Conservation (phyloP, 495 filamentous ascomycete genomes). For the Neurospora sp. region DNA sequence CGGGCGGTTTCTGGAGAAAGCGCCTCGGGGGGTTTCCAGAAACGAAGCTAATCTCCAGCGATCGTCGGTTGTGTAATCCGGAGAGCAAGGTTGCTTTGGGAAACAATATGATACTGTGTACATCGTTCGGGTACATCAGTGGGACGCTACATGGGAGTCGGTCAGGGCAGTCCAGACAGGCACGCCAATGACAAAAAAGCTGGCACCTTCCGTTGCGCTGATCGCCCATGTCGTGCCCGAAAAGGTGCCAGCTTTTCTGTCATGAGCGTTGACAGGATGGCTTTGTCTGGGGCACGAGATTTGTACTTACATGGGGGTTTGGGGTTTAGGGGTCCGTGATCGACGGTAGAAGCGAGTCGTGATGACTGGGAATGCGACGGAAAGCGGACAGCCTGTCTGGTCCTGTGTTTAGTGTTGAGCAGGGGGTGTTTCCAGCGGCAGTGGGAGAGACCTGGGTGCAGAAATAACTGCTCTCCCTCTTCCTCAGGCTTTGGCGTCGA, state of each 20-base stretch:
- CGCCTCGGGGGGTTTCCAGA: conserved; percentile 18
- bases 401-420: conserved; percentile 20
- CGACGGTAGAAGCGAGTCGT: conserved; percentile 18
- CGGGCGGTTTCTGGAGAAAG: conserved; percentile 21
- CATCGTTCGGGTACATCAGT: not conserved
- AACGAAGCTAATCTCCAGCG: conserved; percentile 28
- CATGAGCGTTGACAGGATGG: not conserved
- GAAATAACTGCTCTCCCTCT: conserved; percentile 7
- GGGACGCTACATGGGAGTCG: not conserved
- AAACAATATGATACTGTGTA: not conserved
- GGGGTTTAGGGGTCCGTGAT: conserved; percentile 21
- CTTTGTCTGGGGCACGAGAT: conserved; percentile 7
- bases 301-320: conserved; percentile 4
- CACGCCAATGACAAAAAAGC: no score
- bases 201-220: no score
- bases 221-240: no score
- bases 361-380: conserved; percentile 17
- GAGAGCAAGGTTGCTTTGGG: not conserved
- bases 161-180: conserved; percentile 3
- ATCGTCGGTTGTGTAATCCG: conserved; percentile 7
- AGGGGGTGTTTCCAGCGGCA: conserved; percentile 13
- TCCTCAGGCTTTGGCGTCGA: conserved; percentile 14
- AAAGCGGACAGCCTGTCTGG: conserved; percentile 21
- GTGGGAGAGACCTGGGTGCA: conserved; percentile 11
- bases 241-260: no score